Conservation (phyloP, 148 eudicot genomes). For the Rhododendron ferrugineum region DNA sequence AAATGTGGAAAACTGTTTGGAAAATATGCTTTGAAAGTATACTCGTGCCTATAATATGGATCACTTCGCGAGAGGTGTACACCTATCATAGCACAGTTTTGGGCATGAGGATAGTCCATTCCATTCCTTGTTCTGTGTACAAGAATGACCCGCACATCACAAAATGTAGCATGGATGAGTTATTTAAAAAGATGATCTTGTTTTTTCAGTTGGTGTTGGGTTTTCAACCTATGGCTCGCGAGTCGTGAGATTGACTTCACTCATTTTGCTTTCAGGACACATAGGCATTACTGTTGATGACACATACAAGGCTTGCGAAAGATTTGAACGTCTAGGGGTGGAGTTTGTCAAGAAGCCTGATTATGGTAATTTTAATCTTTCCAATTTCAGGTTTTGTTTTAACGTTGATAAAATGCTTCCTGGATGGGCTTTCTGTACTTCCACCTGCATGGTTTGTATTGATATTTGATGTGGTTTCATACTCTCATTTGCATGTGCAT, state of each 20-base stretch:
- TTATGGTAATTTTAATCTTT: conserved; percentile 46
- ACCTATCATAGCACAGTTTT: background rate
- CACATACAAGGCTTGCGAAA: conserved; percentile 77
- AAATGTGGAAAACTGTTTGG: background rate
- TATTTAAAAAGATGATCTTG: background rate
- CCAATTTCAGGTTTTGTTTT: background rate
- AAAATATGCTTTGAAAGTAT: background rate
- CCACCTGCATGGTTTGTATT: background rate
- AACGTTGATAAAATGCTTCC: background rate
- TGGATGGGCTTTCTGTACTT: background rate
- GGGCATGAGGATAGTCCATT: background rate
- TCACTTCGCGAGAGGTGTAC: background rate
- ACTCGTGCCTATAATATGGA: background rate
- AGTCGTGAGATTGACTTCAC: conserved; percentile 1
- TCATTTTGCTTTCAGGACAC: conserved; percentile 55
- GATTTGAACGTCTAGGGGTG: conserved; percentile 74
- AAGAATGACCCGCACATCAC: background rate
- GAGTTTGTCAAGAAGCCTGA: conserved; percentile 86
- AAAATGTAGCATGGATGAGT: background rate
- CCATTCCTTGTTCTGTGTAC: background rate
- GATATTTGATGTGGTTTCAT: background rate
- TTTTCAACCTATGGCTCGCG: background rate
- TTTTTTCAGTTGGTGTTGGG: background rate
- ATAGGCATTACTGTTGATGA: conserved; percentile 95
- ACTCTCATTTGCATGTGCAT: background rate